phyloP scores from a whole-genome alignment of 2,329 filamentous ascomycete genomes.

The Microcyclosporella mali region DNA sequence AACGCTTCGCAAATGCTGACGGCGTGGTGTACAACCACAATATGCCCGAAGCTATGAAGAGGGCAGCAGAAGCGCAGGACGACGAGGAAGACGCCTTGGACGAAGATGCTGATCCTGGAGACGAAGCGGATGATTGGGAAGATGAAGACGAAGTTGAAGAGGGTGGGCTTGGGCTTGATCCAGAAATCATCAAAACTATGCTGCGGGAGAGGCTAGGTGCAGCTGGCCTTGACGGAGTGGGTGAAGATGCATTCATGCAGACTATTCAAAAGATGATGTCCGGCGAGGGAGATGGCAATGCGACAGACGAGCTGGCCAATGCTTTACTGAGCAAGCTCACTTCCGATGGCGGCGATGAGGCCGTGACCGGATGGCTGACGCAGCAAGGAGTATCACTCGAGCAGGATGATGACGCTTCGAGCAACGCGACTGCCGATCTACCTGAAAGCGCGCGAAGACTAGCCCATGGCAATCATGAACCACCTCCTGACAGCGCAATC shows the following conservation, averaged over 20 bases:
- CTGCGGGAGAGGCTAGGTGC: conserved; percentile 27
- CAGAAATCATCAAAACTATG: conserved; percentile 33
- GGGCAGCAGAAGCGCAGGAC: conserved; percentile 23
- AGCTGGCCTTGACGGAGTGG: conserved; percentile 34
- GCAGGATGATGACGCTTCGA: conserved; percentile 26
- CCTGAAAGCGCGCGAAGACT: conserved; percentile 19
- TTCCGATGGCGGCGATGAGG: conserved; percentile 22
- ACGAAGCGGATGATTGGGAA: conserved; percentile 19
- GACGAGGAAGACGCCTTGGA: conserved; percentile 8
- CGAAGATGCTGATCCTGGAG: conserved; percentile 10
- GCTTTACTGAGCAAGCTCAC: conserved; percentile 35
- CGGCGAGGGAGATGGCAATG: conserved; percentile 36
- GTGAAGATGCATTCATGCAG: conserved; percentile 38
- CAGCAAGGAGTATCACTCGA: conserved; percentile 28
- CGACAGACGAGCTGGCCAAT: conserved; percentile 38
- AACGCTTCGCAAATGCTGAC: conserved; percentile 30
- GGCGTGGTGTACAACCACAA: conserved; percentile 11
- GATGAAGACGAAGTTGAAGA: conserved; percentile 16
- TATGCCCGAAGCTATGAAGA: conserved; percentile 28
- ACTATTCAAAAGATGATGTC: conserved; percentile 42
- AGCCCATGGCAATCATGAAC: conserved; percentile 4
- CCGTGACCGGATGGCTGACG: conserved; percentile 29
- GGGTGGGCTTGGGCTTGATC: conserved; percentile 30
- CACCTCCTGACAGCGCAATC: conserved; percentile 15
- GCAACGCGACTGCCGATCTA: conserved; percentile 29